phyloP scores from a whole-genome alignment of 2,329 filamentous ascomycete species.

The Trichoderma endophyticum region DNA sequence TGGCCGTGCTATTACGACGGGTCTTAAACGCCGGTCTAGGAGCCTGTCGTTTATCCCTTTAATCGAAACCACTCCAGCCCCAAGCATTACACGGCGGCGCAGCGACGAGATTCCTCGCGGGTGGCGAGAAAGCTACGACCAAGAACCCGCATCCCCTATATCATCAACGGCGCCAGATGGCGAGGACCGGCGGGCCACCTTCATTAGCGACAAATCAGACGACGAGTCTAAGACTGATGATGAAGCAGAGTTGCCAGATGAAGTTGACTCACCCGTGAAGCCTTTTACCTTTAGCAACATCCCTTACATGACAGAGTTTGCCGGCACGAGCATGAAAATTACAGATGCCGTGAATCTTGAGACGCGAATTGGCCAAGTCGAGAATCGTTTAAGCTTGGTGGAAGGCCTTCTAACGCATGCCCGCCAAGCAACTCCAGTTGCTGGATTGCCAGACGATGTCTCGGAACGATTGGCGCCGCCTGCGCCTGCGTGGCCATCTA shows the following conservation, averaged over 20 bases:
- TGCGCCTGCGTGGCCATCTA: slow-evolving; percentile 20
- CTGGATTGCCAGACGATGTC: slow-evolving; percentile 32
- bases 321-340: slow-evolving; percentile 56
- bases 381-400: slow-evolving; percentile 50
- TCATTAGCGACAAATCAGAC: slow-evolving; percentile 32
- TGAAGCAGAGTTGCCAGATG: slow-evolving; percentile 39
- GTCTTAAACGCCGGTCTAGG: slow-evolving; percentile 53
- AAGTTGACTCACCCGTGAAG: slow-evolving; percentile 30
- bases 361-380: slow-evolving; percentile 49
- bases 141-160: slow-evolving; percentile 45
- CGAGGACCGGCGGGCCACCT: slow-evolving; percentile 30
- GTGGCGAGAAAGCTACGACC: slow-evolving; percentile 59
- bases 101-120: slow-evolving; percentile 60
- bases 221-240: slow-evolving; percentile 26
- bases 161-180: slow-evolving; percentile 45
- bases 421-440: slow-evolving; percentile 44
- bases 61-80: slow-evolving; percentile 26
- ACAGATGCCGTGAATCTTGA: slow-evolving; percentile 54
- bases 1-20: slow-evolving; percentile 57
- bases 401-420: slow-evolving; percentile 52
- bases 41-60: slow-evolving; percentile 53
- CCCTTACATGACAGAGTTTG: slow-evolving; percentile 43
- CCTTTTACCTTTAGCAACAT: slow-evolving; percentile 55
- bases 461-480: slow-evolving; percentile 28
- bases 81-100: slow-evolving; percentile 44